Conservation (phyloP, 176 grass and related monocot species). For the Eleusine coracana region DNA sequence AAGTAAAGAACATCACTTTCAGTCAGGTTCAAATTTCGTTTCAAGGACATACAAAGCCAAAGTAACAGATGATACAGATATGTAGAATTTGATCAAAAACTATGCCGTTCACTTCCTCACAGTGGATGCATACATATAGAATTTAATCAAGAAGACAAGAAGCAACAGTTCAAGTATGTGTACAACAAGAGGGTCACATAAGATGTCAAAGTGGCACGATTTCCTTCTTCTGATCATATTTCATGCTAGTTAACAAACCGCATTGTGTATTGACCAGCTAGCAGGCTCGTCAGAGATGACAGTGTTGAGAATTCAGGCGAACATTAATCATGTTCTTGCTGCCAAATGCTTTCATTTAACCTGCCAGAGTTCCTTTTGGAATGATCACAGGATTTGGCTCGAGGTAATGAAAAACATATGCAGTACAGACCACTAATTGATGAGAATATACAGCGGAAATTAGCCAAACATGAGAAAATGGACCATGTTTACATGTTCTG, state of each 20-base stretch:
- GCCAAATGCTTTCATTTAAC: slow-evolving; percentile 22
- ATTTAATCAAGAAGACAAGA: slow-evolving; percentile 16
- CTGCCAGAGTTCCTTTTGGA: slow-evolving; percentile 20
- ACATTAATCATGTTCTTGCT: not conserved
- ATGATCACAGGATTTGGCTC: not conserved
- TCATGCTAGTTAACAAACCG: slow-evolving; percentile 21
- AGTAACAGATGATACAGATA: not conserved
- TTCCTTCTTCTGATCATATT: not conserved
- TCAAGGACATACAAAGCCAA: not conserved
- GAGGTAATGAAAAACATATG: not conserved
- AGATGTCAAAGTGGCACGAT: not conserved
- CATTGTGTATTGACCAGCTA: slow-evolving; percentile 21
- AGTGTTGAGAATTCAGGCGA: slow-evolving; percentile 19
- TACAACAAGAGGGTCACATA: slow-evolving; percentile 3
- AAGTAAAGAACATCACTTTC: slow-evolving; percentile 10
- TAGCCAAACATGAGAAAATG: slow-evolving; percentile 11
- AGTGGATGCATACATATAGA: not conserved
- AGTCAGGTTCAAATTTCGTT: not conserved
- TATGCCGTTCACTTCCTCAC: not conserved
- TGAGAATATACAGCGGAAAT: not conserved
- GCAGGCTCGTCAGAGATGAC: not conserved
- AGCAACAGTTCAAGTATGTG: not conserved
- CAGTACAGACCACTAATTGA: not conserved
- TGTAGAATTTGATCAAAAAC: not conserved
- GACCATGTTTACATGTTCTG: not conserved